phyloP scores from a whole-genome alignment of 2,329 filamentous ascomycete genomes.

The Cylindrodendrum hubeiense region DNA sequence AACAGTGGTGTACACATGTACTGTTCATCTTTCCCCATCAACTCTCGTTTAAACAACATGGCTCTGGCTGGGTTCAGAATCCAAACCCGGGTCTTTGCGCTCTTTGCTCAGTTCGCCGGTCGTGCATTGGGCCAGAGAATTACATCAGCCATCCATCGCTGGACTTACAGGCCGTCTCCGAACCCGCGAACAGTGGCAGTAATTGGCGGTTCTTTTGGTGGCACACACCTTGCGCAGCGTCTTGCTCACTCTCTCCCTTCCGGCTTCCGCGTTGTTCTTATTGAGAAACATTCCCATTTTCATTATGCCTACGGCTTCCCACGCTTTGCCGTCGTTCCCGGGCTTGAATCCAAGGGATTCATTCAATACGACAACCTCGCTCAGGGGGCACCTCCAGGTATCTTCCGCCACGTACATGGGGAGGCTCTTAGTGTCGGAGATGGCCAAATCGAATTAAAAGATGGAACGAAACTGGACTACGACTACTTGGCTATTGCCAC shows the following conservation, averaged over 20 bases:
- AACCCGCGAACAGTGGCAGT: slow-evolving; percentile 29
- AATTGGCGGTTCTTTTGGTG: slow-evolving; percentile 30
- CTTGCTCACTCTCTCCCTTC: slow-evolving; percentile 25
- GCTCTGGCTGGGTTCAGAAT: too few relatives aligned
- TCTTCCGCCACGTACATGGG: slow-evolving; percentile 22
- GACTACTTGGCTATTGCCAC: slow-evolving; percentile 30
- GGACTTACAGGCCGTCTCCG: slow-evolving; percentile 17
- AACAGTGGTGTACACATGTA: too few relatives aligned
- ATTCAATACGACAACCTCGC: slow-evolving; percentile 25
- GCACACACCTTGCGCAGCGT: slow-evolving; percentile 20
- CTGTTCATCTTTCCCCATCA: too few relatives aligned
- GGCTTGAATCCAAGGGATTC: slow-evolving; percentile 13
- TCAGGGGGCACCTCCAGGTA: slow-evolving; percentile 4
- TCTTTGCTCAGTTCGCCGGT: too few relatives aligned
- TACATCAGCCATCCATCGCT: slow-evolving; percentile 10
- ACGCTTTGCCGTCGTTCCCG: slow-evolving; percentile 23
- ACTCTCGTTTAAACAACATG: too few relatives aligned
- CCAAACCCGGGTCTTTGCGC: too few relatives aligned
- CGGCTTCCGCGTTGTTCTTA: slow-evolving; percentile 24
- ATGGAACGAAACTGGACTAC: slow-evolving; percentile 6
- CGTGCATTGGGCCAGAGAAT: too few relatives aligned
- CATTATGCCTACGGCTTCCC: slow-evolving; percentile 31
- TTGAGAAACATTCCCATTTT: slow-evolving; percentile 35
- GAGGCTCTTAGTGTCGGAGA: slow-evolving; percentile 2
- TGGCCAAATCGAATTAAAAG: background rate